Base-by-base conservation (phyloP, 371 early-diverging fungal species). In the Mucor lusitanicus region DNA sequence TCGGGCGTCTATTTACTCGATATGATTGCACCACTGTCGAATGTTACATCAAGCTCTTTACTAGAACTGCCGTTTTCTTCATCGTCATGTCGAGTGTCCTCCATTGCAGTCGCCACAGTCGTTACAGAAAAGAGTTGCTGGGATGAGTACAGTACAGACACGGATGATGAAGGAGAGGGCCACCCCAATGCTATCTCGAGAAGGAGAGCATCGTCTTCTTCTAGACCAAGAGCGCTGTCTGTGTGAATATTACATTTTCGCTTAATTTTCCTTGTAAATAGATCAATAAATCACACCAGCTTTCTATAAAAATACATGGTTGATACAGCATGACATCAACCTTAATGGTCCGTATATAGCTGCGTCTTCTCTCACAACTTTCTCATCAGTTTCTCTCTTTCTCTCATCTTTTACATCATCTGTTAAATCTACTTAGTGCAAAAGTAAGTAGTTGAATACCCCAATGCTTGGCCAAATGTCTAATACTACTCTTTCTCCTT, bases 1-100 rank as follows among this genome's bases (percentile, higher is more conserved):
- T 87, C 94, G 30, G 97, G 97, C 21, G 96, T 94, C 11, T 92
- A 92, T 80, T 75, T 94, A 65, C 78, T 96, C 30, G 75, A 79
- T 50, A 75, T 75, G n/a, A 73, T 79, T 50, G 77, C 80, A 46
- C 77, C 61, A 9, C 28, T 61, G 6, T 30, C 61, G 15, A 61
- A 46, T 19, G 40, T 61, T 17, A 61, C 30, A 30, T 61, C 61
- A 13, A 40, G 27, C n/a, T 61, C 61, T 19, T 46, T 61, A 19
- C 46, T 61, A 7, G 61, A 61, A 32, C 27, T 61, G 3, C 61
- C 61, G 3, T 61, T 61, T 46, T 44, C 61, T 3, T 61, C 61
- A 3, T 61, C 61, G 6, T 61, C 61, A 21, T 61, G 46, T 50
- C 21, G 62, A 15, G 62, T 48, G 3, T 35, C 48, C 13, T 50